Percentiles rank a stretch among this genome's conserved stretches.
Conservation (phyloP, 2,329 filamentous ascomycete genomes). For the Xylariaceae sp. region DNA sequence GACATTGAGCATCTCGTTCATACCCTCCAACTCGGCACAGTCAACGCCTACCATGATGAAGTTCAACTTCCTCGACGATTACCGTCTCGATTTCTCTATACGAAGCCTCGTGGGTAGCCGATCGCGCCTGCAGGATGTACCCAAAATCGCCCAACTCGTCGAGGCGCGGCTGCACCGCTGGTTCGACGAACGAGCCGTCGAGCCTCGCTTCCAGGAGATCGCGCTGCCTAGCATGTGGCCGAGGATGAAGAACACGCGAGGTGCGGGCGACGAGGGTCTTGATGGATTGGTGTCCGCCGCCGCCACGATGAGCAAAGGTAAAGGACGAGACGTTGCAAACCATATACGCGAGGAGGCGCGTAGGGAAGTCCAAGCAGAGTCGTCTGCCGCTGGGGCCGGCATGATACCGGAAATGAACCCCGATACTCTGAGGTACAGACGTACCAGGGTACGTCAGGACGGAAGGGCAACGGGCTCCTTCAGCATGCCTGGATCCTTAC, state of each 20-base stretch:
- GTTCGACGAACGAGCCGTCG: conserved; percentile 83
- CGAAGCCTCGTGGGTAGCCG: conserved; percentile 73
- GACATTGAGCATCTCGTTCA: conserved; percentile 87
- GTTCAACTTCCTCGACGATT: conserved; percentile 90
- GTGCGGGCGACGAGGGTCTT: conserved; percentile 57
- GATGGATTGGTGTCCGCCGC: conserved; percentile 36
- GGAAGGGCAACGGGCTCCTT: conserved; percentile 32
- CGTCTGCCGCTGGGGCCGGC: conserved; percentile 23
- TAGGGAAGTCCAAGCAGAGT: conserved; percentile 42
- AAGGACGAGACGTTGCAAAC: conserved; percentile 47
- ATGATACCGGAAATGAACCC: conserved; percentile 27
- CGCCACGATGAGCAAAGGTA: conserved; percentile 47
- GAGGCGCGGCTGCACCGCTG: conserved; percentile 75
- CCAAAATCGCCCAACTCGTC: conserved; percentile 80
- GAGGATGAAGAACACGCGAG: conserved; percentile 71
- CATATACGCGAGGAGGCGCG: conserved; percentile 48
- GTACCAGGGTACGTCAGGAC: conserved; percentile 33
- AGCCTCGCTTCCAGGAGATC: conserved; percentile 83
- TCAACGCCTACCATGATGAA: conserved; percentile 80
- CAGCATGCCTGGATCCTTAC: conserved; percentile 44
- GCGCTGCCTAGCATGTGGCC: conserved; percentile 79
- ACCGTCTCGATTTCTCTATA: conserved; percentile 76
- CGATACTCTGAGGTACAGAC: conserved; percentile 33
- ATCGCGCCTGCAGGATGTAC: conserved; percentile 77
- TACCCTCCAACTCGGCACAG: conserved; percentile 65